These are phyloP conservation scores for Tricholoma hemisulphureum DNA, from an alignment of 768 basidiomycete species.

Conservation along the genomic window DNA sequence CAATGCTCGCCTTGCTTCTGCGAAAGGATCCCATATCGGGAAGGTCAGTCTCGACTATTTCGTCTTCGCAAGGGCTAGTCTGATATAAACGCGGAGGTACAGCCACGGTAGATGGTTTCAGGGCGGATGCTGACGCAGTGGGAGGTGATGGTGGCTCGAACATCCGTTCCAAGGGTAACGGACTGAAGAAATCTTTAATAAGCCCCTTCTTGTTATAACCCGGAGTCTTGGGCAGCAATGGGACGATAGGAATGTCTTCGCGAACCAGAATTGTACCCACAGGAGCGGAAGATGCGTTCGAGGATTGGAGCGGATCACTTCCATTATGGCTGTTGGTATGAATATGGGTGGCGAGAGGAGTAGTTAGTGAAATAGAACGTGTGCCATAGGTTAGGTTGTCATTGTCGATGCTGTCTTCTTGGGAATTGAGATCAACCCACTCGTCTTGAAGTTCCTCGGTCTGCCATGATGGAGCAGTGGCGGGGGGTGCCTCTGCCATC, in stretches of 20 bases:
- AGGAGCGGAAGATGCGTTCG: constrained; percentile 27
- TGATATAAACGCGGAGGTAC: constrained; percentile 3
- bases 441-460: constrained; percentile 90
- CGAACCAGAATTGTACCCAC: constrained; percentile 77
- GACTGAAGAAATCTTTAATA: constrained; percentile 85
- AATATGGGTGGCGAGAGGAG: constrained; percentile 53
- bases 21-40: constrained; percentile 47
- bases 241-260: constrained; percentile 57
- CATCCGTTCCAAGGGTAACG: constrained; percentile 84
- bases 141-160: constrained; percentile 93
- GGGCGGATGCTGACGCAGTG: constrained; percentile 12
- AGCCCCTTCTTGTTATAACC: constrained; percentile 56
- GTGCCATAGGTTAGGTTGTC: constrained; percentile 46
- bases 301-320: constrained; percentile 22
- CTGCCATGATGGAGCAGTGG: constrained; percentile 66
- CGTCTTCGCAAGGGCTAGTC: constrained; percentile 30
- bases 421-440: constrained; percentile 72
- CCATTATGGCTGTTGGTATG: constrained; percentile 44
- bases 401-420: constrained; percentile 35
- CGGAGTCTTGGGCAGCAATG: constrained; percentile 65
- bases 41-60: constrained; percentile 49
- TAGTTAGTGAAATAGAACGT: constrained; percentile 59
- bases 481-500: constrained; percentile 28
- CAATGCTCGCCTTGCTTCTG: constrained; percentile 45
- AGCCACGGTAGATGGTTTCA: constrained; percentile 15